Percentiles rank a stretch among this genome's conserved stretches.
These are phyloP conservation scores for Catharanthus roseus DNA, from an alignment of 257 asterid genomes.

Conservation along the genomic window DNA sequence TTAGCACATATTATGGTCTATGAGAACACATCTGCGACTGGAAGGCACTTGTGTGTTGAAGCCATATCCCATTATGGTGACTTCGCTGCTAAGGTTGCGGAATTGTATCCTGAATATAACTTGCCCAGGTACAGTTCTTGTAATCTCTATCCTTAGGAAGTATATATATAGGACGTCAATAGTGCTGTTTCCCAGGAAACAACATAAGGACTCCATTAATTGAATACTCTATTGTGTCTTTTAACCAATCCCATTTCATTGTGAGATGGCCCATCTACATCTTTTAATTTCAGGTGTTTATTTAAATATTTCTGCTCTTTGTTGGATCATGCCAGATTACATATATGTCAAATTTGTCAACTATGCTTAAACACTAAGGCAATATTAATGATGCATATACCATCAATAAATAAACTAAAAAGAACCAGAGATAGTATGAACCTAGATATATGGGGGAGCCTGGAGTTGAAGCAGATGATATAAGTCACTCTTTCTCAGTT, in stretches of 20 bases:
- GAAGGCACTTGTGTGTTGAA: constrained; percentile 77
- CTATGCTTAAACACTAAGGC: neutral
- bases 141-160: neutral
- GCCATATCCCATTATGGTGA: constrained; percentile 68
- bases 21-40: constrained; percentile 64
- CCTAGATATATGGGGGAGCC: neutral
- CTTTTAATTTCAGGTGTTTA: neutral
- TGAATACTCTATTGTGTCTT: neutral
- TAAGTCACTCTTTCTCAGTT: neutral
- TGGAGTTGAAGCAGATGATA: neutral
- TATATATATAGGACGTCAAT: neutral
- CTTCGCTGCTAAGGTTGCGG: constrained; percentile 72
- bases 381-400: neutral
- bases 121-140: constrained; percentile 51
- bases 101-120: constrained; percentile 66
- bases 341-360: neutral
- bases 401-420: too few relatives aligned
- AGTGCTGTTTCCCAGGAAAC: too few relatives aligned
- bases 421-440: neutral
- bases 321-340: neutral
- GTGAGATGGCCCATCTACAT: neutral
- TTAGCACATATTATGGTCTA: constrained; percentile 72
- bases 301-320: neutral
- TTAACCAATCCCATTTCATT: neutral
- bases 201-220: neutral